Percentiles rank a stretch among this genome's conserved stretches.
Evolutionary conservation across 495 filamentous ascomycete genomes (phyloP).

Genomic region (Podospora comata): DNA sequence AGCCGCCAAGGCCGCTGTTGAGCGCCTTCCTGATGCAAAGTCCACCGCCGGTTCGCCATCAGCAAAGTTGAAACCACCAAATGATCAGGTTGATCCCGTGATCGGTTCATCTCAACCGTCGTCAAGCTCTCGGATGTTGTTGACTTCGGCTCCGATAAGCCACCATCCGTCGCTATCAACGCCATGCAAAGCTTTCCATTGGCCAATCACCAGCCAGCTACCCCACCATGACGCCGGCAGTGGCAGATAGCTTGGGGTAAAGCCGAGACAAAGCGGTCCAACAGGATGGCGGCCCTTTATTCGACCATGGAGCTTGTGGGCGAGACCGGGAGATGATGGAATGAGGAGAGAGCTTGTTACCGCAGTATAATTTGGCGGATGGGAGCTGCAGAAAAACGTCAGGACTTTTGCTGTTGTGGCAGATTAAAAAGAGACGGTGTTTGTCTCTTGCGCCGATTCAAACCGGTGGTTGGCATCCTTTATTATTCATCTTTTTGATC

Average conservation of each 20-base stretch:
- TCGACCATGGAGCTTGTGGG: neutral
- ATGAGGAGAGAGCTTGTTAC: conserved; percentile 14
- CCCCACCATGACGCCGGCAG: conserved; percentile 16
- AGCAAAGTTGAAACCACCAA: neutral
- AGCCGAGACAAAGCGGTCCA: conserved; percentile 34
- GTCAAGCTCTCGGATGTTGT: neutral
- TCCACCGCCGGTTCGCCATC: neutral
- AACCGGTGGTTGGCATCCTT: conserved; percentile 8
- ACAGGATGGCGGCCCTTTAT: conserved; percentile 8
- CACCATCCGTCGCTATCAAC: neutral
- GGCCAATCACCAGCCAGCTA: conserved; percentile 20
- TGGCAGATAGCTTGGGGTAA: conserved; percentile 16
- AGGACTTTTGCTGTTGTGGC: neutral
- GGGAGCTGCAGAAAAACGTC: conserved; percentile 1
- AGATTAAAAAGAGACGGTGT: neutral
- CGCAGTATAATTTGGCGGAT: conserved; percentile 11
- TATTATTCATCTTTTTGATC: conserved; percentile 10
- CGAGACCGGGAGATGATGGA: neutral
- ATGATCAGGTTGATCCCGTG: neutral
- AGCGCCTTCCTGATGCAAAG: neutral
- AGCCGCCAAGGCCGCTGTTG: neutral
- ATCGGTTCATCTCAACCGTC: neutral
- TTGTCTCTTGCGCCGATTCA: conserved; percentile 15
- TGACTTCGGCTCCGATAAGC: neutral
- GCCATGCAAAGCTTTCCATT: conserved; percentile 10